A percentile compares a stretch with the other conserved stretches of the same genome.
These are phyloP conservation scores for Malus orientalis DNA, from an alignment of 306 rosid species.

Conservation along the genomic window DNA sequence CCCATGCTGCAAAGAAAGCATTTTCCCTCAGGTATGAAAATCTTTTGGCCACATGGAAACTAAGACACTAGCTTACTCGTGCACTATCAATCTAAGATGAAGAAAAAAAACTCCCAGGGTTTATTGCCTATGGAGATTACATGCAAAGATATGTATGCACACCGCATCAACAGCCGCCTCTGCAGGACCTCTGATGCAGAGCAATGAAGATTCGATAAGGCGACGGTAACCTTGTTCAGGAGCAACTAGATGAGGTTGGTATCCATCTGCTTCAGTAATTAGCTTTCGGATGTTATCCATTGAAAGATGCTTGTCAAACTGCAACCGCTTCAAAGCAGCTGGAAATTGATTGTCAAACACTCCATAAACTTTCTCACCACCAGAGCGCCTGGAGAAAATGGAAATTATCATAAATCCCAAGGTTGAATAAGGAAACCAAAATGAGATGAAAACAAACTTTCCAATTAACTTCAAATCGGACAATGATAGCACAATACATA, in stretches of 20 bases:
- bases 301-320: slow-evolving; percentile 33
- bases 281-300: slow-evolving; percentile 34
- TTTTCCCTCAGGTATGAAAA: background rate
- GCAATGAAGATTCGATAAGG: slow-evolving; percentile 34
- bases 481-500: slow-evolving; percentile 4
- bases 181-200: slow-evolving; percentile 38
- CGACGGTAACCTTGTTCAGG: slow-evolving; percentile 49
- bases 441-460: background rate
- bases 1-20: background rate
- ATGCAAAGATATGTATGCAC: background rate
- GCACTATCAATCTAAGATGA: too few relatives aligned
- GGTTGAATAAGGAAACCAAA: background rate
- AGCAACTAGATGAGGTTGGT: slow-evolving; percentile 45
- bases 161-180: slow-evolving; percentile 46
- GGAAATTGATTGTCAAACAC: slow-evolving; percentile 43
- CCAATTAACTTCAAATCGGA: background rate
- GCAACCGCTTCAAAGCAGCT: slow-evolving; percentile 39
- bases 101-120: background rate
- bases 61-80: background rate
- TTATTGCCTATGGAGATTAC: background rate
- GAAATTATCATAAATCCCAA: background rate
- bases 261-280: slow-evolving; percentile 45
- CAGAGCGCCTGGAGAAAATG: slow-evolving; percentile 29
- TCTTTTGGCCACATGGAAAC: background rate
- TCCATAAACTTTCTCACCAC: slow-evolving; percentile 37